Conservation (phyloP, 345 rosid species). For the Melaleuca quinquenervia region DNA sequence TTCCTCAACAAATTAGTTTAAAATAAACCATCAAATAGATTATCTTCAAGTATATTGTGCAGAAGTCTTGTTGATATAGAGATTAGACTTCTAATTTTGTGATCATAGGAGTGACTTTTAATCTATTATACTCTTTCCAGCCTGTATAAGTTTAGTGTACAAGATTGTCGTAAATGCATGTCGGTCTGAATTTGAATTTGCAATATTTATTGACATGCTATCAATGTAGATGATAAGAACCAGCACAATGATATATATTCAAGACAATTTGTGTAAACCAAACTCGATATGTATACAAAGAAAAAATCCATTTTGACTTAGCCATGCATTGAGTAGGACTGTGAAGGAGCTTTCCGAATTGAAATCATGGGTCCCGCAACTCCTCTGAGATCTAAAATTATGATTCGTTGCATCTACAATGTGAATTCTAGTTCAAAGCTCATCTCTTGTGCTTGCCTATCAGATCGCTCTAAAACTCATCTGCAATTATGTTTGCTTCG, state of each 20-base stretch:
- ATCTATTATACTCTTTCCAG: background rate
- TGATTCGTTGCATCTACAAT: rapidly evolving
- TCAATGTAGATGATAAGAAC: background rate
- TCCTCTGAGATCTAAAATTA: background rate
- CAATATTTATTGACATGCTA: background rate
- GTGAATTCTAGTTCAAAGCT: background rate
- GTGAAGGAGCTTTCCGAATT: background rate
- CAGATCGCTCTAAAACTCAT: background rate
- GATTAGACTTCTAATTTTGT: background rate
- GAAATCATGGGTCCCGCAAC: background rate
- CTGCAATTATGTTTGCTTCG: background rate
- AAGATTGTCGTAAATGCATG: background rate
- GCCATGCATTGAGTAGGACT: background rate
- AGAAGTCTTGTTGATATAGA: background rate
- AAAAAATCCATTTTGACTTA: background rate
- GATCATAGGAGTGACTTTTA: background rate
- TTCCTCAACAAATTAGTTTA: background rate
- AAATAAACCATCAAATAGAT: background rate
- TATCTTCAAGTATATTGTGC: background rate
- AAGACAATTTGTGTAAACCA: background rate
- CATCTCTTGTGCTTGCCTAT: background rate
- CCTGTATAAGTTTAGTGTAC: background rate
- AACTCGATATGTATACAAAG: background rate
- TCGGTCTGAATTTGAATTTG: background rate
- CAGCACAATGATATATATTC: background rate